phyloP scores from a whole-genome alignment of 495 filamentous ascomycete species.

The Penicillium pulvis region DNA sequence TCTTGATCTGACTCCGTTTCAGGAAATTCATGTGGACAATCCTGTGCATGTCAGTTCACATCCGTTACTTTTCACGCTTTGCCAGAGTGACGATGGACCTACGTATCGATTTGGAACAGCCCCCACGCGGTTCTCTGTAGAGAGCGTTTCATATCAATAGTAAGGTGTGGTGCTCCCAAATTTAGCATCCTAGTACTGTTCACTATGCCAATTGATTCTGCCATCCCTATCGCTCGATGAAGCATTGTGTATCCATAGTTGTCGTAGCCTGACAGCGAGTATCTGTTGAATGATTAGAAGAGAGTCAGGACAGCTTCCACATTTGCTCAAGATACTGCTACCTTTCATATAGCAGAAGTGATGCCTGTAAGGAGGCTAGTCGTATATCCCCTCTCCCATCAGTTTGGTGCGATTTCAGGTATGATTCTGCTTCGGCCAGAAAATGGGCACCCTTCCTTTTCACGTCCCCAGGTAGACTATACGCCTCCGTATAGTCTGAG shows the following conservation, averaged over 20 bases:
- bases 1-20: background rate
- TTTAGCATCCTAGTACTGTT: background rate
- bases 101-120: conserved; percentile 39
- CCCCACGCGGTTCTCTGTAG: conserved; percentile 36
- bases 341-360: conserved; percentile 22
- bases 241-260: no score
- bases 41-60: conserved; percentile 8
- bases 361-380: conserved; percentile 30
- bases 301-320: no score
- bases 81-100: conserved; percentile 5
- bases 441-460: conserved; percentile 33
- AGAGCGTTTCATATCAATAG: conserved; percentile 29
- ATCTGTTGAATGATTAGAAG: no score
- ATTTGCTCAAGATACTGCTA: no score
- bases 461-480: conserved; percentile 30
- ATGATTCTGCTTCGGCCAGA: conserved; percentile 32
- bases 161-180: conserved; percentile 17
- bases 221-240: no score
- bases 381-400: conserved; percentile 25
- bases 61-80: no score
- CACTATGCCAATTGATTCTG: no score
- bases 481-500: conserved; percentile 33
- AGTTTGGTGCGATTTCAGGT: conserved; percentile 22
- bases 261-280: no score
- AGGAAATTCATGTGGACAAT: conserved; percentile 38